Percentiles rank a stretch among this genome's conserved stretches.
Evolutionary conservation across 75 land plant species (phyloP).

Genomic region (Isoetes taiwanensis): DNA sequence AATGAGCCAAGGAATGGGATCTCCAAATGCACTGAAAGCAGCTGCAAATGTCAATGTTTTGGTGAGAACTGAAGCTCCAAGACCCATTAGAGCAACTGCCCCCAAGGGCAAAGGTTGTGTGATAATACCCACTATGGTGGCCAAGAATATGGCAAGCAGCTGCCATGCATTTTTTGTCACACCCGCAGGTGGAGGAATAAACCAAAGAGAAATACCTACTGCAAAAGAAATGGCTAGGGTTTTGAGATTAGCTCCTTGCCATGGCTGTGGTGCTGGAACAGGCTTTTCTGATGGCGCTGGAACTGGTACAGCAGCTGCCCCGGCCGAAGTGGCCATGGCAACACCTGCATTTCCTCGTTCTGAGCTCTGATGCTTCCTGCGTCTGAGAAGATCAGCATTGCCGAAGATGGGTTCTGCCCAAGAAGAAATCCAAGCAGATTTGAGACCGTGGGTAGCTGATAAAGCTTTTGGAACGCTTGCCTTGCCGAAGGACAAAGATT

Average conservation of each 20-base stretch:
- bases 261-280: constrained; percentile 24
- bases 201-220: constrained; percentile 65
- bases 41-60: constrained; percentile 90
- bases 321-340: too few species aligned
- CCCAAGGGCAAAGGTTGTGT: constrained; percentile 89
- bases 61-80: constrained; percentile 80
- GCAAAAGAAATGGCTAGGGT: constrained; percentile 64
- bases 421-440: too few species aligned
- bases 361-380: too few species aligned
- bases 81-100: constrained; percentile 87
- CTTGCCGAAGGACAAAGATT: too few species aligned
- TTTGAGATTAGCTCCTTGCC: constrained; percentile 84
- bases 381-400: too few species aligned
- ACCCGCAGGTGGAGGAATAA: constrained; percentile 67
- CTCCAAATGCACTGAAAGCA: constrained; percentile 94
- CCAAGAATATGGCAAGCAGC: constrained; percentile 82
- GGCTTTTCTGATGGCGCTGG: constrained; percentile 10
- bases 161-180: constrained; percentile 87
- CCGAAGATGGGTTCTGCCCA: too few species aligned
- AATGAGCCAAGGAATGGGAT: constrained; percentile 91
- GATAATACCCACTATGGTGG: constrained; percentile 90
- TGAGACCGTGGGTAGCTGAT: too few species aligned
- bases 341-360: too few species aligned
- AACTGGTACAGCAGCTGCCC: constrained; percentile 14
- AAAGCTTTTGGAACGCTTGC: too few species aligned